These are phyloP conservation scores for Macrolepiota dolichaula DNA, from an alignment of 768 basidiomycete species.

Conservation along the genomic window DNA sequence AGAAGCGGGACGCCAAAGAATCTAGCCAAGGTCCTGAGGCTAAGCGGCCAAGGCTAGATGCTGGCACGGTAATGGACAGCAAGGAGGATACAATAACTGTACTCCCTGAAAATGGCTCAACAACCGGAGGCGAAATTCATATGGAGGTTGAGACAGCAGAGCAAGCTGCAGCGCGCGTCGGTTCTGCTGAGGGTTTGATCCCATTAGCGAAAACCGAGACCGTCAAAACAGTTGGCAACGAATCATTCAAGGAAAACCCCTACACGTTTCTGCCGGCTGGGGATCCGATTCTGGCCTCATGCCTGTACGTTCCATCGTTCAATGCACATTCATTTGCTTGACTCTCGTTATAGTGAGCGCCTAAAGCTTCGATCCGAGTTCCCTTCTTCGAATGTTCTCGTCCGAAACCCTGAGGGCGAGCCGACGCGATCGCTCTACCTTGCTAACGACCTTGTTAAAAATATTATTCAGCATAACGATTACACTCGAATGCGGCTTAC, in stretches of 20 bases:
- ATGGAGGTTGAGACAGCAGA: neutral
- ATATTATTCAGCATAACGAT: slow-evolving; percentile 77
- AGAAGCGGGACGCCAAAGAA: slow-evolving; percentile 52
- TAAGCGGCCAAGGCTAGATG: slow-evolving; percentile 44
- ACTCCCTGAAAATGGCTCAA: slow-evolving; percentile 1
- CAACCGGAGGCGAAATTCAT: neutral
- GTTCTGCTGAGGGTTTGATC: slow-evolving; percentile 13
- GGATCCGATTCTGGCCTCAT: slow-evolving; percentile 66
- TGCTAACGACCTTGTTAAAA: slow-evolving; percentile 79
- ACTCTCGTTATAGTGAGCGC: slow-evolving; percentile 47
- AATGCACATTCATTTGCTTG: neutral
- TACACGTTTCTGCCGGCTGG: slow-evolving; percentile 75
- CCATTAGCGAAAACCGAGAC: slow-evolving; percentile 17
- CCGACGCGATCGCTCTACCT: slow-evolving; percentile 83
- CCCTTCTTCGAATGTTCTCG: slow-evolving; percentile 74
- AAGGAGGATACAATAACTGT: neutral
- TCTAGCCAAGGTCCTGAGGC: slow-evolving; percentile 37
- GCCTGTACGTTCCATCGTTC: slow-evolving; percentile 54
- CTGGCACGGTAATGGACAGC: slow-evolving; percentile 7
- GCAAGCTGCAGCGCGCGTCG: slow-evolving; percentile 8
- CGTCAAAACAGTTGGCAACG: slow-evolving; percentile 20
- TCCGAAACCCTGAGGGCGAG: slow-evolving; percentile 77
- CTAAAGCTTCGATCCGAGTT: slow-evolving; percentile 70
- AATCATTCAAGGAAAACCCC: slow-evolving; percentile 83
- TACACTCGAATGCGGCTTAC: slow-evolving; percentile 83